Conservation (phyloP, 2,329 filamentous ascomycete genomes). For the Paecilomyces formosus region DNA sequence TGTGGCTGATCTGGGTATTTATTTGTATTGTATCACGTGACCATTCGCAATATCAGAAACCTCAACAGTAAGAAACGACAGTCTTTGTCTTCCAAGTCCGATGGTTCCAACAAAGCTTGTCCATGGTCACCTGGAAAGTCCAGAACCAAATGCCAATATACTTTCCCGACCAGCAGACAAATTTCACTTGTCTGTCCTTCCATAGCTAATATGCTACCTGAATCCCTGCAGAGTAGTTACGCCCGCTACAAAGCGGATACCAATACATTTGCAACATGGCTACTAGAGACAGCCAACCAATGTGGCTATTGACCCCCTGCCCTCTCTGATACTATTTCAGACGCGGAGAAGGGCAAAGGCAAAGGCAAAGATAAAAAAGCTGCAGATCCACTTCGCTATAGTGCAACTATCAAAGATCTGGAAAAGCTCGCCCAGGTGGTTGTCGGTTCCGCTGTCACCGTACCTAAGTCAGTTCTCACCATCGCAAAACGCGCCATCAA, state of each 20-base stretch:
- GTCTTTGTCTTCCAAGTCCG: too few species aligned
- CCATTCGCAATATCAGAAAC: too few species aligned
- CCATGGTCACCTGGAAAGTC: too few species aligned
- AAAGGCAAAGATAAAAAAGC: slow-evolving; percentile 8
- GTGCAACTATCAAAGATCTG: slow-evolving; percentile 15
- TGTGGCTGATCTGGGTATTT: too few species aligned
- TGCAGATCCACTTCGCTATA: slow-evolving; percentile 12
- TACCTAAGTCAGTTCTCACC: slow-evolving; percentile 13
- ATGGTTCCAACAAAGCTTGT: too few species aligned
- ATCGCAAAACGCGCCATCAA: slow-evolving; percentile 19
- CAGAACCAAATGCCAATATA: too few species aligned
- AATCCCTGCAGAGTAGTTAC: slow-evolving; percentile 18
- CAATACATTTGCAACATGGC: slow-evolving; percentile 20
- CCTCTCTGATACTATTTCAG: slow-evolving; percentile 5
- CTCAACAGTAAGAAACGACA: too few species aligned
- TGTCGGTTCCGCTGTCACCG: slow-evolving; percentile 13
- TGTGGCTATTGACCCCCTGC: slow-evolving; percentile 14
- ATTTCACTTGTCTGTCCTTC: background rate
- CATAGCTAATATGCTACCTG: slow-evolving; percentile 14
- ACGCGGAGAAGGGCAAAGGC: slow-evolving; percentile 1
- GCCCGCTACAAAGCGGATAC: slow-evolving; percentile 20
- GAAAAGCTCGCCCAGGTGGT: slow-evolving; percentile 15
- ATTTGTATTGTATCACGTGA: too few species aligned
- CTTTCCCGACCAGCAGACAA: background rate
- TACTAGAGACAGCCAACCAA: slow-evolving; percentile 17